Base-by-base conservation (phyloP, 1,284 basidiomycete genomes). In the Trichosporon sp. region DNA sequence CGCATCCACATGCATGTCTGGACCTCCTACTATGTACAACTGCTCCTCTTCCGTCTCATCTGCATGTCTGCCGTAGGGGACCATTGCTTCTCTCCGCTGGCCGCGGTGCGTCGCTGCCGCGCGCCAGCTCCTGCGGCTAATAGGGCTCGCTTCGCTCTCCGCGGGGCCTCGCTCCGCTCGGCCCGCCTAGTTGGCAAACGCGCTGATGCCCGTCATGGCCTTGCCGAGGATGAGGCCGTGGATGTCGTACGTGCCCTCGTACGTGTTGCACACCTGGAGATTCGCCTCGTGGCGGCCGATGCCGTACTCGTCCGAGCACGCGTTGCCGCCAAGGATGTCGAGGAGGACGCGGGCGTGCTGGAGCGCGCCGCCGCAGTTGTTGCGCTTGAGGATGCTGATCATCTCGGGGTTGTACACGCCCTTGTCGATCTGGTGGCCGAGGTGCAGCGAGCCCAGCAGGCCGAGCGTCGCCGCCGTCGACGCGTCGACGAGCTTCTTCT, bases 401-500 rank as follows among this genome's bases (percentile, higher is more conserved):
- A 95, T 95, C 83, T 98, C 94, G 1, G 96, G 91, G 21, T 90
- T 88, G 77, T 91, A 86, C 73, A 86, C 86, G 23, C 90, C 91
- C 60, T 85, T 79, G 74, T 98, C 96, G 85, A 97, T 98, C 72
- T 97, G 85, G 32, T 93, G 86, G 1, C 95, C 95, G 3, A 98
- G 90, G 83, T 95, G 85, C 23, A 87, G 76, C 66, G 89, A 90
- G 5, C 91, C 92, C 25, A 91, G 86, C 15, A 95, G 85, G 18
- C 93, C 94, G 15, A 97, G 85, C 0, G 90, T 88, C 15, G 89
- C 88, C 76, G 95, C 93, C 1, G 91, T 92, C 73, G 92, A 90
- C 13, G 95, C 95, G 75, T 98, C 95, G 1, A 91, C 93, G 23
- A 99, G 87, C 84, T 98, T 99, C 88, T 96, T 95, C 83, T 98